Percentiles rank a stretch among this genome's conserved stretches.
phyloP scores from a whole-genome alignment of 495 filamentous ascomycete genomes.

The Clohesyomyces aquaticus region DNA sequence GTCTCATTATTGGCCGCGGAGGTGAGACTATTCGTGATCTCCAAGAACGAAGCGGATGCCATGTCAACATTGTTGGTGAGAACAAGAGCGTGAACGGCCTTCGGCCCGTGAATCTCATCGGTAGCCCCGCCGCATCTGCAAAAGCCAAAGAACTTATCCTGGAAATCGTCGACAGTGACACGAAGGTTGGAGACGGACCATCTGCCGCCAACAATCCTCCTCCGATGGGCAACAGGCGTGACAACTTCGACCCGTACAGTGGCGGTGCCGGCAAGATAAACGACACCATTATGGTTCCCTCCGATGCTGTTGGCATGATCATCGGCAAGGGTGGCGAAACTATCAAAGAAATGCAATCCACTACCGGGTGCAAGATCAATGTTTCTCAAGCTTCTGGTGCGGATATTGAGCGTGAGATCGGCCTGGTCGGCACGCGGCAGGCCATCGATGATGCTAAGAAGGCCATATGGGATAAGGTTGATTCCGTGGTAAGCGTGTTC shows the following conservation, averaged over 20 bases:
- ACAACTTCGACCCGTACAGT: conserved; percentile 44
- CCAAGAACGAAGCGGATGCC: conserved; percentile 80
- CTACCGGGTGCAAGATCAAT: conserved; percentile 86
- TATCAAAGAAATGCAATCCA: conserved; percentile 82
- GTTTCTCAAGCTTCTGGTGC: conserved; percentile 72
- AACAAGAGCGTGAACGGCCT: conserved; percentile 83
- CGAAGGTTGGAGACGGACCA: conserved; percentile 48
- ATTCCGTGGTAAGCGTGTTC: conserved; percentile 67
- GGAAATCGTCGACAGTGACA: conserved; percentile 87
- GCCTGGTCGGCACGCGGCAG: conserved; percentile 71
- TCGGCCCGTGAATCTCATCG: conserved; percentile 82
- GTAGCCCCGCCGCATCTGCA: conserved; percentile 64
- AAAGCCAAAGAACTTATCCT: conserved; percentile 78
- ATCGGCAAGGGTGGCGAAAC: conserved; percentile 87
- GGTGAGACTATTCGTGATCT: conserved; percentile 89
- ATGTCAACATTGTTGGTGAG: conserved; percentile 87
- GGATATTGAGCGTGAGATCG: conserved; percentile 78
- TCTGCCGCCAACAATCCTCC: conserved; percentile 30
- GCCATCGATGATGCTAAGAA: conserved; percentile 72
- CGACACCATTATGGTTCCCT: conserved; percentile 78
- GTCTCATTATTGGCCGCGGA: conserved; percentile 81
- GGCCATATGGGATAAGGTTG: conserved; percentile 86
- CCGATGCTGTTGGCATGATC: conserved; percentile 88
- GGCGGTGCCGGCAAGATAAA: conserved; percentile 65
- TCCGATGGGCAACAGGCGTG: conserved; percentile 30